phyloP scores from a whole-genome alignment of 164 flowering plant genomes.

The Kingdonia uniflora region DNA sequence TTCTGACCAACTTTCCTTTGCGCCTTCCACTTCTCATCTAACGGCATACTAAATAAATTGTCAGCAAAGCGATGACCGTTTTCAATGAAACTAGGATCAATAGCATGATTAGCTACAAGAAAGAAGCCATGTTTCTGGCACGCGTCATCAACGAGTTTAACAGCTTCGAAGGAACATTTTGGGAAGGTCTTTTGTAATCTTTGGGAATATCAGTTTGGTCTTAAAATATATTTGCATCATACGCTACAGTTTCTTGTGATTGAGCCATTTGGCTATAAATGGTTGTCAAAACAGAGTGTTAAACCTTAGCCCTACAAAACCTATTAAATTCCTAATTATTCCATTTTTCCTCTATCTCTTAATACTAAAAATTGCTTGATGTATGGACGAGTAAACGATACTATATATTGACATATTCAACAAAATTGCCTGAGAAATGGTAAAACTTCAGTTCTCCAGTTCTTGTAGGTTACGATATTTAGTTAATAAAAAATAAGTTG shows the following conservation, averaged over 20 bases:
- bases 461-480: too few species aligned
- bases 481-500: too few species aligned
- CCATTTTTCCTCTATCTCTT: too few species aligned
- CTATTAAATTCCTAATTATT: too few species aligned
- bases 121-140: slow-evolving; percentile 63
- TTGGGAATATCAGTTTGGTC: slow-evolving; percentile 38
- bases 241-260: slow-evolving; percentile 23
- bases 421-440: too few species aligned
- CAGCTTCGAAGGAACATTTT: slow-evolving; percentile 22
- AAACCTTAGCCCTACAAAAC: too few species aligned
- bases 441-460: too few species aligned
- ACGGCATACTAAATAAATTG: slow-evolving; percentile 40
- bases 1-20: slow-evolving; percentile 26
- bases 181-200: slow-evolving; percentile 45
- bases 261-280: too few species aligned
- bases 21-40: slow-evolving; percentile 26
- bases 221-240: slow-evolving; percentile 40
- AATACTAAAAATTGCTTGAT: too few species aligned
- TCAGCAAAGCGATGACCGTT: slow-evolving; percentile 36
- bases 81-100: slow-evolving; percentile 32
- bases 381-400: too few species aligned
- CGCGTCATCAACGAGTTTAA: slow-evolving; percentile 31
- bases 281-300: too few species aligned
- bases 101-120: slow-evolving; percentile 68
- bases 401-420: too few species aligned